These are phyloP conservation scores for Xylaria sp. DNA, from an alignment of 2,329 filamentous ascomycete genomes.

Conservation along the genomic window DNA sequence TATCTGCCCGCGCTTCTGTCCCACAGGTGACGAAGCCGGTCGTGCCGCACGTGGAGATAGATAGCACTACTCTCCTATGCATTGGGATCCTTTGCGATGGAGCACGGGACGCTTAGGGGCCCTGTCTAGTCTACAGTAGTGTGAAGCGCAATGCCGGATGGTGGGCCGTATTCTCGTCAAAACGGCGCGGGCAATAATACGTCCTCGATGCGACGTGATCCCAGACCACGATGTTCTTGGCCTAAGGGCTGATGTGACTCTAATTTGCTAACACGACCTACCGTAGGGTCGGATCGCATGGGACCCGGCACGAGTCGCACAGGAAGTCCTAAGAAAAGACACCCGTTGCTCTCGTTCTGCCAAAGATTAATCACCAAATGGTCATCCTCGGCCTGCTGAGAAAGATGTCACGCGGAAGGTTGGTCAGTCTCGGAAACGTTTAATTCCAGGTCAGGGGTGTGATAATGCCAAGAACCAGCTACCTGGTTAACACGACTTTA, in stretches of 20 bases:
- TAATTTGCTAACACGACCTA: constrained; percentile 8
- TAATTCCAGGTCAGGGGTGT: neutral
- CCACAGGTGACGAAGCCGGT: constrained; percentile 15
- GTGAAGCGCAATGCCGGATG: neutral
- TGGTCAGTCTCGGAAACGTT: neutral
- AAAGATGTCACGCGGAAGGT: constrained; percentile 1
- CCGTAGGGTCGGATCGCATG: constrained; percentile 26
- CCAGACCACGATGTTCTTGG: constrained; percentile 20
- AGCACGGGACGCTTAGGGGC: constrained; percentile 5
- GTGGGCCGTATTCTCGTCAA: neutral
- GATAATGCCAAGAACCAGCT: constrained; percentile 4
- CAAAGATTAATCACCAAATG: constrained; percentile 22
- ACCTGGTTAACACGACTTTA: neutral
- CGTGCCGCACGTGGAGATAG: constrained; percentile 30
- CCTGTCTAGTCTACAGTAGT: neutral
- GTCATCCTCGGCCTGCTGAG: constrained; percentile 14
- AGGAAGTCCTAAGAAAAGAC: constrained; percentile 8
- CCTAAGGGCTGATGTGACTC: constrained; percentile 22
- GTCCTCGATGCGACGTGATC: constrained; percentile 25
- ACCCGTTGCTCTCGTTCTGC: constrained; percentile 16
- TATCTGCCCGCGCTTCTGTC: neutral
- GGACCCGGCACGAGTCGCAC: neutral
- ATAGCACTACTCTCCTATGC: constrained; percentile 3
- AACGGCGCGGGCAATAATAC: constrained; percentile 16
- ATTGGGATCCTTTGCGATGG: neutral